These are phyloP conservation scores for Exsudoporus frostii DNA, from an alignment of 768 basidiomycete genomes.

Conservation along the genomic window DNA sequence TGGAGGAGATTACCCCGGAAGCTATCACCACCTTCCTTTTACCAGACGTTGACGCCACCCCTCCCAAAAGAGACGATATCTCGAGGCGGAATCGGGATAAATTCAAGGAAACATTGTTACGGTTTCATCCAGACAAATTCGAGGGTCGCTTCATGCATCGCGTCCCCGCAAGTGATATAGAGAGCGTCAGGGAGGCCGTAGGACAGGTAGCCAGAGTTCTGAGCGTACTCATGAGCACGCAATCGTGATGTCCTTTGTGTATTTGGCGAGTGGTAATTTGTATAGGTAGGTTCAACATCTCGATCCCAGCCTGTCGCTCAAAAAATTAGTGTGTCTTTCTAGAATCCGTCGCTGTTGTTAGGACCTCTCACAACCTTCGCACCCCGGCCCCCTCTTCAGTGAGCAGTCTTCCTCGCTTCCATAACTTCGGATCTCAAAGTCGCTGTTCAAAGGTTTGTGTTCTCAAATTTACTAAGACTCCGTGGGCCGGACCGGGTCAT, in stretches of 20 bases:
- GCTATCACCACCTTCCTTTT: constrained; percentile 59
- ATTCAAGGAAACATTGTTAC: constrained; percentile 62
- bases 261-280: neutral
- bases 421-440: neutral
- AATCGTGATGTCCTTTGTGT: constrained; percentile 1
- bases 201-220: constrained; percentile 61
- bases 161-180: constrained; percentile 45
- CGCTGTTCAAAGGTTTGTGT: no score
- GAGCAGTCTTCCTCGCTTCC: neutral
- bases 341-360: neutral
- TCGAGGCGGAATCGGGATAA: constrained; percentile 56
- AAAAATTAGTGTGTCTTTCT: neutral
- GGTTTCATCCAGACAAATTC: constrained; percentile 82
- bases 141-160: constrained; percentile 65
- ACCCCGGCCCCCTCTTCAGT: neutral
- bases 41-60: constrained; percentile 17
- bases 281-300: neutral
- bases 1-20: constrained; percentile 54
- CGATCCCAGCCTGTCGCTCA: neutral
- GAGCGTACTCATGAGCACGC: constrained; percentile 49
- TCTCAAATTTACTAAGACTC: neutral
- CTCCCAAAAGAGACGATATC: constrained; percentile 19
- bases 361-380: neutral
- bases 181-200: constrained; percentile 54
- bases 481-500: neutral